Percentiles rank a stretch among this genome's conserved stretches.
These are phyloP conservation scores for Senecio squalidus DNA, from an alignment of 140 eudicot species.

Conservation along the genomic window DNA sequence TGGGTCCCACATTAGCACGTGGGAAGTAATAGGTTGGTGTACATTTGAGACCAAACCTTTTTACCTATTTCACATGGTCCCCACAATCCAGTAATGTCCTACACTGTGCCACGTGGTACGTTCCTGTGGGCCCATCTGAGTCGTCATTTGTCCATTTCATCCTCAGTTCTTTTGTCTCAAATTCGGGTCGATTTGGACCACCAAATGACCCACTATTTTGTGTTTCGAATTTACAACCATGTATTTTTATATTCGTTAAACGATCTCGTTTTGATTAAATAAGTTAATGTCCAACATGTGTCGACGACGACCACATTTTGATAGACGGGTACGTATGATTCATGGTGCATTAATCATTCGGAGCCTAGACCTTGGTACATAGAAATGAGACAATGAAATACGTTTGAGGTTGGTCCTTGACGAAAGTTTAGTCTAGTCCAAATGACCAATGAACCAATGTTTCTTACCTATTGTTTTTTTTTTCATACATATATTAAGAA, in stretches of 20 bases:
- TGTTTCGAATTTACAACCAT: conserved; percentile 7
- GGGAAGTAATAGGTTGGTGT: conserved; percentile 30
- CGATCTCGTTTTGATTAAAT: conserved; percentile 9
- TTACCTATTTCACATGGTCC: conserved; percentile 36
- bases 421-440: too few species aligned
- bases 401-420: too few species aligned
- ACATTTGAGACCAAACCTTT: conserved; percentile 9
- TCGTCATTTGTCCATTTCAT: conserved; percentile 27
- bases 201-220: conserved; percentile 11
- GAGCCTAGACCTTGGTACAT: too few species aligned
- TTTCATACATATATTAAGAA: too few species aligned
- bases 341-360: background rate
- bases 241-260: background rate
- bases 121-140: conserved; percentile 18
- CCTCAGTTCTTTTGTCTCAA: conserved; percentile 30
- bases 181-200: conserved; percentile 27
- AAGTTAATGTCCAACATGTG: conserved; percentile 12
- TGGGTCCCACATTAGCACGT: conserved; percentile 28
- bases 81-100: conserved; percentile 27
- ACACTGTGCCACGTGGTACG: conserved; percentile 29
- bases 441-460: too few species aligned
- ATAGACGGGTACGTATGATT: conserved; percentile 1
- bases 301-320: background rate
- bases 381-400: too few species aligned
- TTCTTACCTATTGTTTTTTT: too few species aligned